These are phyloP conservation scores for Calamus simplicifolius DNA, from an alignment of 176 grass and related monocot species.

Conservation along the genomic window DNA sequence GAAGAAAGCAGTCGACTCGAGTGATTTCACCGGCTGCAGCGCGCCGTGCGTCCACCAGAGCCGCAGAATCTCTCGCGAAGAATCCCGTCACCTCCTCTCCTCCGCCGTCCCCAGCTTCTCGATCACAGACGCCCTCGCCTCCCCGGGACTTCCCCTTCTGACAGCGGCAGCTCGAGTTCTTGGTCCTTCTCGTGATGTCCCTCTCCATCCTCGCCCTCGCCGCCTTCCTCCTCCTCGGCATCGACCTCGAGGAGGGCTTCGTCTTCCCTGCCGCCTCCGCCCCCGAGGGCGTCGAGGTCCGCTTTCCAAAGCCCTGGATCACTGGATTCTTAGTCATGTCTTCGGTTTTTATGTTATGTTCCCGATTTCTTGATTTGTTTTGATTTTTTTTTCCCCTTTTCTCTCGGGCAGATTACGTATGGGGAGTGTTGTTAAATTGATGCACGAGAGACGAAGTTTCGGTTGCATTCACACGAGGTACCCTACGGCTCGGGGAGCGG, in stretches of 20 bases:
- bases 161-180: background rate
- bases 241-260: conserved; percentile 2
- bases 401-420: conserved; percentile 4
- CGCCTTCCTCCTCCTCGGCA: background rate
- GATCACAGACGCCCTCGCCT: no score
- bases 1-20: no score
- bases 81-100: no score
- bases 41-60: no score
- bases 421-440: conserved; percentile 8
- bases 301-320: background rate
- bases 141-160: no score
- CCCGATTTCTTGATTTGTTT: background rate
- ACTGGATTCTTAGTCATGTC: background rate
- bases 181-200: background rate
- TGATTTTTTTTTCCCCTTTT: background rate
- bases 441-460: conserved; percentile 13
- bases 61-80: no score
- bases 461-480: conserved; percentile 11
- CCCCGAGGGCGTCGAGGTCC: background rate
- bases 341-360: background rate
- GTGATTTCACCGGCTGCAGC: no score
- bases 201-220: conserved; percentile 3
- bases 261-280: background rate
- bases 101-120: no score
- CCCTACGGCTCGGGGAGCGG: conserved; percentile 8